Percentiles rank a stretch among this genome's conserved stretches.
phyloP scores from a whole-genome alignment of 805 yeast genomes.

The Lipomyces orientalis region DNA sequence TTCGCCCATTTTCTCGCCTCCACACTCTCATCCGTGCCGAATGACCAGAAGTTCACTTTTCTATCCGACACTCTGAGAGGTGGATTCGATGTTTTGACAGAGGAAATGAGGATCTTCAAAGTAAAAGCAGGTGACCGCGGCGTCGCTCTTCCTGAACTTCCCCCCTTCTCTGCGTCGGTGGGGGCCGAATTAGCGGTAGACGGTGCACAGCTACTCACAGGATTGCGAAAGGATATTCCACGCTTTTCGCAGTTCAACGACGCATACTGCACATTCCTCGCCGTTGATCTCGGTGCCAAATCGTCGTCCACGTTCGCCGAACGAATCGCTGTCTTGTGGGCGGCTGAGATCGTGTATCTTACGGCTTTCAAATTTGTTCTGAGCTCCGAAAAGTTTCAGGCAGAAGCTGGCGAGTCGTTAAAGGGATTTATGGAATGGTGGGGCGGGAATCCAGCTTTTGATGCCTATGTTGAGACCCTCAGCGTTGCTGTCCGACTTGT shows the following conservation, averaged over 20 bases:
- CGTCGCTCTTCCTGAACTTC: conserved; percentile 2
- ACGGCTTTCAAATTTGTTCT: conserved; percentile 5
- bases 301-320: neutral
- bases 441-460: conserved; percentile 8
- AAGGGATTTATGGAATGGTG: conserved; percentile 10
- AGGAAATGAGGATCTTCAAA: neutral
- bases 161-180: neutral
- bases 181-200: neutral
- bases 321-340: neutral
- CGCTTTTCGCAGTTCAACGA: neutral
- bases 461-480: neutral
- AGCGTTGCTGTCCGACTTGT: neutral
- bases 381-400: neutral
- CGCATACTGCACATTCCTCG: conserved; percentile 1
- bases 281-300: conserved; percentile 7
- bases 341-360: conserved; percentile 8
- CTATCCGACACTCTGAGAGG: conserved; percentile 5
- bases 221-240: neutral
- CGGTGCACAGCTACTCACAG: neutral
- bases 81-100: conserved; percentile 1
- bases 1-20: conserved; percentile 9
- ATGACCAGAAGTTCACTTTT: neutral
- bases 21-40: conserved; percentile 2
- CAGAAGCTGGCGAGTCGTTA: neutral
- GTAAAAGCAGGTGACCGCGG: conserved; percentile 2